A percentile compares a stretch with the other conserved stretches of the same genome.
phyloP scores from a whole-genome alignment of 495 filamentous ascomycete genomes.

The Penicillium argentinense region DNA sequence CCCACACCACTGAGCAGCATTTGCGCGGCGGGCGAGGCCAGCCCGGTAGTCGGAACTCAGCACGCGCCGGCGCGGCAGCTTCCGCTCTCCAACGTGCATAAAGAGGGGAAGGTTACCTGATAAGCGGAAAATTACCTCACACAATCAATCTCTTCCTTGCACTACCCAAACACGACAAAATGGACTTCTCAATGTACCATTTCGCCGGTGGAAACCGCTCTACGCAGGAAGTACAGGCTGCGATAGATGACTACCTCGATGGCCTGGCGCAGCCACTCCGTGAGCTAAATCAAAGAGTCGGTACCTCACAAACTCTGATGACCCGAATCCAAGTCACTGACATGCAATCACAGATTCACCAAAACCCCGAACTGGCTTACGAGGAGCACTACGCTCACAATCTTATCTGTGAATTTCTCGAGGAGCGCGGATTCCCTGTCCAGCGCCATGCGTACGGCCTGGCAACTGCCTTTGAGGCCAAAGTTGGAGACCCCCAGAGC shows the following conservation, averaged over 20 bases:
- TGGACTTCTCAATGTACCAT: too few relatives aligned
- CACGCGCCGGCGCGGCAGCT: too few relatives aligned
- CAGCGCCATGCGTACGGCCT: constrained; percentile 50
- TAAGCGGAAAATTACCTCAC: too few relatives aligned
- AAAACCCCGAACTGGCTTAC: constrained; percentile 59
- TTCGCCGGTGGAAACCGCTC: too few relatives aligned
- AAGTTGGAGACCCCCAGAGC: constrained; percentile 29
- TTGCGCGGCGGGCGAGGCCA: too few relatives aligned
- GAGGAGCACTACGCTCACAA: constrained; percentile 59
- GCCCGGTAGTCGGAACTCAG: too few relatives aligned
- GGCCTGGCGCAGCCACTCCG: not conserved
- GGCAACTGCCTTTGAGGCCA: constrained; percentile 38
- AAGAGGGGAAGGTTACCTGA: too few relatives aligned
- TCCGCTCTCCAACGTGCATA: too few relatives aligned
- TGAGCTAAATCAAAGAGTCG: not conserved
- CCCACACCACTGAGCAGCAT: too few relatives aligned
- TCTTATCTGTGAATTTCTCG: constrained; percentile 55
- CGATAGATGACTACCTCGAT: not conserved
- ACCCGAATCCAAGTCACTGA: not conserved
- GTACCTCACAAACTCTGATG: not conserved
- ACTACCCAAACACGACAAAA: too few relatives aligned
- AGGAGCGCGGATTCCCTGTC: constrained; percentile 52
- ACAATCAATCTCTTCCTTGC: too few relatives aligned
- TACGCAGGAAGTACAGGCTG: not conserved
- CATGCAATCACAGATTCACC: constrained; percentile 46